Evolutionary conservation across 2,329 filamentous ascomycete species (phyloP).

Genomic region (Ascochyta lentis): DNA sequence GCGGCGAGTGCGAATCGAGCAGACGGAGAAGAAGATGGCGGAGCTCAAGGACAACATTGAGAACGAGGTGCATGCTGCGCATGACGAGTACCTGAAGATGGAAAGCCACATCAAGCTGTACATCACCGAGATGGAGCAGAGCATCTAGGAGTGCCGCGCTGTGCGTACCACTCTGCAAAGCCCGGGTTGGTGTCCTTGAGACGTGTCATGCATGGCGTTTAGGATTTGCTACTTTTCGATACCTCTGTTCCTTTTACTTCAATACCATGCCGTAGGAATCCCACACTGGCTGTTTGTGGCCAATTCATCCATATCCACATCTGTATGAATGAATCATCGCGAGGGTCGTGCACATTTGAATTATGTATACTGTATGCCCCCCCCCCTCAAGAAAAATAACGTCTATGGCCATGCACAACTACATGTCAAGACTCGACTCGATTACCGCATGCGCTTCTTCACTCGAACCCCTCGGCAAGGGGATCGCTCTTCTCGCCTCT

Average conservation of each 20-base stretch:
- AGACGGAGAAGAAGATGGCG: slow-evolving; percentile 99
- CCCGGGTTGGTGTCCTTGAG: slow-evolving; percentile 1
- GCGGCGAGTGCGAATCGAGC: slow-evolving; percentile 90
- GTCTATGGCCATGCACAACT: neutral
- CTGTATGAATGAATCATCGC: too few relatives aligned
- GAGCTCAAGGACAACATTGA: slow-evolving; percentile 98
- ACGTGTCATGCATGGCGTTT: slow-evolving; percentile 19
- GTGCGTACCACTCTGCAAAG: slow-evolving; percentile 3
- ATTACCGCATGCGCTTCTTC: slow-evolving; percentile 2
- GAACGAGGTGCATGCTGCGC: slow-evolving; percentile 85
- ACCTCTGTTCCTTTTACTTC: slow-evolving; percentile 8
- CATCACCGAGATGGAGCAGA: slow-evolving; percentile 98
- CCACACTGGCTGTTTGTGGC: neutral
- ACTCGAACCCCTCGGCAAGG: slow-evolving; percentile 44
- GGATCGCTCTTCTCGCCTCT: slow-evolving; percentile 31
- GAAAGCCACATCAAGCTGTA: slow-evolving; percentile 97
- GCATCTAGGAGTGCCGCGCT: slow-evolving; percentile 43
- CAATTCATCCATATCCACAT: too few relatives aligned
- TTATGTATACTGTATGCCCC: slow-evolving; percentile 1
- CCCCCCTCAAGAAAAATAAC: neutral
- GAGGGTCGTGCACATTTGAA: slow-evolving; percentile 1
- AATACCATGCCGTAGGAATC: neutral
- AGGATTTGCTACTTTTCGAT: slow-evolving; percentile 5
- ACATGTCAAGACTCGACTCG: slow-evolving; percentile 1
- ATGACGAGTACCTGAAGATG: slow-evolving; percentile 97